A percentile compares a stretch with the other conserved stretches of the same genome.
Conservation (phyloP, 2,329 filamentous ascomycete genomes). For the Emericellopsis atlantica region DNA sequence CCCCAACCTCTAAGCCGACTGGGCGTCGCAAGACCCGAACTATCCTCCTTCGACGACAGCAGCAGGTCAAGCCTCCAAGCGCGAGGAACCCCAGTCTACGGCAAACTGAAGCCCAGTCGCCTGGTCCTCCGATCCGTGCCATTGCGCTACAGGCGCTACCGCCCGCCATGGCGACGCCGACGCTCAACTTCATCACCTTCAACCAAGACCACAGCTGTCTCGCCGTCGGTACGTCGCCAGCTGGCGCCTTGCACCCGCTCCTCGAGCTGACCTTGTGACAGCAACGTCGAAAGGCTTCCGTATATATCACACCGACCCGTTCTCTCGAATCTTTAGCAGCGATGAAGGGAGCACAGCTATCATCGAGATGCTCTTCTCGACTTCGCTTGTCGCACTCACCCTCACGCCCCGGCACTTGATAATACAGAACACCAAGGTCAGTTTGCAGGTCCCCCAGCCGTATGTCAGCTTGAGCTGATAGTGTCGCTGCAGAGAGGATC, state of each 20-base stretch:
- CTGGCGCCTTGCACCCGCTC: slow-evolving; percentile 2
- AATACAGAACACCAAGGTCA: slow-evolving; percentile 93
- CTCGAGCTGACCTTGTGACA: slow-evolving; percentile 19
- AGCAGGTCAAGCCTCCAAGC: too few relatives aligned
- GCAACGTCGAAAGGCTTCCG: slow-evolving; percentile 90
- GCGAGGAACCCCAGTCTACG: too few relatives aligned
- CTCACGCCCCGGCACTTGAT: slow-evolving; percentile 83
- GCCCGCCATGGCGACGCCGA: slow-evolving; percentile 48
- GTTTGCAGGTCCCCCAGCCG: slow-evolving; percentile 8
- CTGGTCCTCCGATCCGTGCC: too few relatives aligned
- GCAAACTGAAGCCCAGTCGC: too few relatives aligned
- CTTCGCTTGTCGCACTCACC: slow-evolving; percentile 87
- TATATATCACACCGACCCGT: slow-evolving; percentile 94
- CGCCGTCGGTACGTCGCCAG: slow-evolving; percentile 62
- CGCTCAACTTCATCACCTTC: slow-evolving; percentile 96
- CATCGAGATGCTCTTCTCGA: slow-evolving; percentile 98
- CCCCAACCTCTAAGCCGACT: too few relatives aligned
- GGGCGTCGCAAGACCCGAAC: too few relatives aligned
- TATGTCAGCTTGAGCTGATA: neutral
- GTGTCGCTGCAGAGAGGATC: slow-evolving; percentile 40
- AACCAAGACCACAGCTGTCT: slow-evolving; percentile 98
- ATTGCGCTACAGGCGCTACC: too few relatives aligned
- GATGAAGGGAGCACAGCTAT: slow-evolving; percentile 92
- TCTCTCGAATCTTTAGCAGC: slow-evolving; percentile 87
- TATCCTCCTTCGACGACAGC: too few relatives aligned